Conservation (phyloP, 306 rosid genomes). For the Trichosanthes cucumerina region DNA sequence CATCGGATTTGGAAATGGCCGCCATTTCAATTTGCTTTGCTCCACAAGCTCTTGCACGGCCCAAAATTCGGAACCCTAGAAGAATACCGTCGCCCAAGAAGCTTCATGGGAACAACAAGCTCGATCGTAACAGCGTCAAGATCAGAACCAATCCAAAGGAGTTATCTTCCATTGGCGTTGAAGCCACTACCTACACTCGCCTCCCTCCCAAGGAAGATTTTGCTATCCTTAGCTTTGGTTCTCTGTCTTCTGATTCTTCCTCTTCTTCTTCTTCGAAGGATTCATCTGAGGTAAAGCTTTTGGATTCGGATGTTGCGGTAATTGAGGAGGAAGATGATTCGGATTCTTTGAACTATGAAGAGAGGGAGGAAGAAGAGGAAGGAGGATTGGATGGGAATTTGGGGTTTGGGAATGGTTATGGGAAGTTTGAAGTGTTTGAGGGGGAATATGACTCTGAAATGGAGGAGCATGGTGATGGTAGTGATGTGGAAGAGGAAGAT, state of each 20-base stretch:
- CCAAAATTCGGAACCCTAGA: constrained; percentile 32
- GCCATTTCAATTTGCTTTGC: constrained; percentile 38
- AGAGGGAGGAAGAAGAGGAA: constrained; percentile 6
- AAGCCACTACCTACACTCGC: constrained; percentile 78
- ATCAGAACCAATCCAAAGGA: constrained; percentile 23
- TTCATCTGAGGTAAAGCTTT: constrained; percentile 57
- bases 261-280: neutral
- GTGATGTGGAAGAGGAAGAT: constrained; percentile 17
- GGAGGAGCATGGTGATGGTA: constrained; percentile 15
- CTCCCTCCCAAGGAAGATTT: constrained; percentile 78
- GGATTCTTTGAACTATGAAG: constrained; percentile 17
- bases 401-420: constrained; percentile 1
- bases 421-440: constrained; percentile 20
- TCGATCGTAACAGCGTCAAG: constrained; percentile 10
- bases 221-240: constrained; percentile 15
- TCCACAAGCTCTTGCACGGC: constrained; percentile 41
- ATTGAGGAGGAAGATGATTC: constrained; percentile 17
- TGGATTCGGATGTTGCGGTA: constrained; percentile 34
- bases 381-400: constrained; percentile 13
- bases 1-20: constrained; percentile 30
- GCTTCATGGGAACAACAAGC: constrained; percentile 14
- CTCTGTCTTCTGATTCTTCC: neutral
- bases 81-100: constrained; percentile 20
- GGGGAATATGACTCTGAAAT: constrained; percentile 23
- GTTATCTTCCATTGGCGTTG: constrained; percentile 35